Evolutionary conservation across 352 stramenopile species (phyloP).

Genomic region (Pythium scleroteichum): DNA sequence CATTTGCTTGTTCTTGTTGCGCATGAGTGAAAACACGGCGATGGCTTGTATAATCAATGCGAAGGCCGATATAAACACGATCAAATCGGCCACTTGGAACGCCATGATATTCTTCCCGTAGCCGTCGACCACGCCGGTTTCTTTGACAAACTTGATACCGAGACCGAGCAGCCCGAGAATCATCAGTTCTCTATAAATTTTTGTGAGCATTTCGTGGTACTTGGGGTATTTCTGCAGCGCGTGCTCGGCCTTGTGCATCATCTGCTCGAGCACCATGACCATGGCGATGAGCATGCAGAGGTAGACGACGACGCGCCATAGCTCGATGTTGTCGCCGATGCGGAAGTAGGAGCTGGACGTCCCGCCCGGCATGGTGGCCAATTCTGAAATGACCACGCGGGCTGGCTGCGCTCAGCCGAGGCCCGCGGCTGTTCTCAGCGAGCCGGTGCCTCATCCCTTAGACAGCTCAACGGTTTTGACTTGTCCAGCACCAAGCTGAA

Average conservation of each 20-base stretch:
- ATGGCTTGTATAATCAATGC: slow-evolving; percentile 36
- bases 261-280: slow-evolving; percentile 52
- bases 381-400: neutral
- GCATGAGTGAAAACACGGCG: slow-evolving; percentile 31
- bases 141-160: slow-evolving; percentile 38
- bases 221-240: slow-evolving; percentile 50
- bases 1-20: slow-evolving; percentile 32
- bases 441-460: slow-evolving; percentile 1
- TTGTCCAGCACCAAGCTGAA: too few species aligned
- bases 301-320: slow-evolving; percentile 52
- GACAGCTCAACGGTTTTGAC: too few species aligned
- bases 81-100: slow-evolving; percentile 37
- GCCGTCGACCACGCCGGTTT: slow-evolving; percentile 11
- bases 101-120: slow-evolving; percentile 30
- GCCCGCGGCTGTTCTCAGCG: neutral
- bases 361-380: slow-evolving; percentile 3
- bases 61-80: slow-evolving; percentile 36
- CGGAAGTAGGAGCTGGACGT: slow-evolving; percentile 45
- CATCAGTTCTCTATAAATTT: slow-evolving; percentile 36
- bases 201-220: slow-evolving; percentile 67
- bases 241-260: slow-evolving; percentile 53
- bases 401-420: neutral
- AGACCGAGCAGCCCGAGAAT: slow-evolving; percentile 35
- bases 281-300: slow-evolving; percentile 50
- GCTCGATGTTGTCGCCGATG: slow-evolving; percentile 52